Evolutionary conservation across 2,329 filamentous ascomycete species (phyloP).

Genomic region (Stagonosporopsis chrysanthemi): DNA sequence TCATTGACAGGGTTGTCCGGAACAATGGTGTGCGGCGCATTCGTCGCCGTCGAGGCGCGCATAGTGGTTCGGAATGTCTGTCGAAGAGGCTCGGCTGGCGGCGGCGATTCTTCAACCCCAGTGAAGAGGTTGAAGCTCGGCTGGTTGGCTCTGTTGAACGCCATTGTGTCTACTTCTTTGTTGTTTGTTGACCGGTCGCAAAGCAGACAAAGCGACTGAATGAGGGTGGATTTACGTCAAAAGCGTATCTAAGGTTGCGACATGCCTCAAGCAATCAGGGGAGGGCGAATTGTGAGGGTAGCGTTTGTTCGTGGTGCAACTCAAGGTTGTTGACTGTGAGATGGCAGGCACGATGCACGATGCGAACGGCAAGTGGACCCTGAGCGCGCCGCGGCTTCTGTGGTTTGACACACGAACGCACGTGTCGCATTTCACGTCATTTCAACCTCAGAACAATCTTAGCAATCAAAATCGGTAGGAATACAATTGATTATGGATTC

Average conservation of each 20-base stretch:
- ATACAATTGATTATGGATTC: background rate
- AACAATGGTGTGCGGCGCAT: constrained; percentile 47
- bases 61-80: constrained; percentile 52
- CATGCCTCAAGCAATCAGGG: background rate
- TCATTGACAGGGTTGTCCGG: constrained; percentile 65
- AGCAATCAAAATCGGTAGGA: background rate
- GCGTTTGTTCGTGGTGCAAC: constrained; percentile 2
- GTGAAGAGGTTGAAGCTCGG: constrained; percentile 60
- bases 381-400: constrained; percentile 12
- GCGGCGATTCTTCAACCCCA: constrained; percentile 49
- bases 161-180: constrained; percentile 35
- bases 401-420: constrained; percentile 3
- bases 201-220: background rate
- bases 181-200: constrained; percentile 22
- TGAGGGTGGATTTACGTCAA: background rate
- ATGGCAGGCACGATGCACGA: constrained; percentile 17
- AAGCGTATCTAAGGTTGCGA: background rate
- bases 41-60: constrained; percentile 55
- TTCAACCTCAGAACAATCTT: background rate
- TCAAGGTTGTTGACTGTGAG: constrained; percentile 17
- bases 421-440: constrained; percentile 1
- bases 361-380: constrained; percentile 15
- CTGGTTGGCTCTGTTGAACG: constrained; percentile 47
- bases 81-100: constrained; percentile 49
- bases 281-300: background rate